Conservation (phyloP, 768 basidiomycete species). For the Lactifluus rugatus region DNA sequence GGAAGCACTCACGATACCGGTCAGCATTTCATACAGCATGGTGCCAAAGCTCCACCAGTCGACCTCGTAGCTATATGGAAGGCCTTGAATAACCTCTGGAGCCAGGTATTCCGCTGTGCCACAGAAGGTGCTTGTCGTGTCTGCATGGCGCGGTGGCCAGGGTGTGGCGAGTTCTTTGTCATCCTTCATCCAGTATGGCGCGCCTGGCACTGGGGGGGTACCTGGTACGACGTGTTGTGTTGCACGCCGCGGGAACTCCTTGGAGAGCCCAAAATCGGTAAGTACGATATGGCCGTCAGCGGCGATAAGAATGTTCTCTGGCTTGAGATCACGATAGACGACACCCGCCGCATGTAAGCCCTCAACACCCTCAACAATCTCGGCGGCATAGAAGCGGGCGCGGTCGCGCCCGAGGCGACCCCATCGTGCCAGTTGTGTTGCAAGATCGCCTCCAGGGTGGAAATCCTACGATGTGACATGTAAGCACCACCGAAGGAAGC, state of each 20-base stretch:
- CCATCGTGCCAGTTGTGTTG: conserved; percentile 95
- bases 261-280: conserved; percentile 93
- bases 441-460: conserved; percentile 92
- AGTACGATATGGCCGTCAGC: conserved; percentile 92
- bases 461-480: conserved; percentile 51
- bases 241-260: conserved; percentile 66
- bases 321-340: conserved; percentile 96
- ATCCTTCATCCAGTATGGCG: conserved; percentile 73
- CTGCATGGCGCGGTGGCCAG: conserved; percentile 47
- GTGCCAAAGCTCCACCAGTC: conserved; percentile 99
- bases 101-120: conserved; percentile 96
- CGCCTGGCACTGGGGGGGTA: conserved; percentile 39
- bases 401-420: conserved; percentile 88
- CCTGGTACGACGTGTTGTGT: conserved; percentile 30
- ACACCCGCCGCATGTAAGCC: conserved; percentile 90
- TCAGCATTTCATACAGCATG: conserved; percentile 96
- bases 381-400: conserved; percentile 93
- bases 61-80: conserved; percentile 86
- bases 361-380: conserved; percentile 94
- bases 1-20: conserved; percentile 69
- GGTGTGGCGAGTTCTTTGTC: conserved; percentile 45
- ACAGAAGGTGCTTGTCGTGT: conserved; percentile 81
- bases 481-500: neutral
- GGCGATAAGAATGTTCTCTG: conserved; percentile 93
- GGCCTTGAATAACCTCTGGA: conserved; percentile 90